phyloP scores from a whole-genome alignment of 306 rosid genomes.

The Fagus sylvatica region DNA sequence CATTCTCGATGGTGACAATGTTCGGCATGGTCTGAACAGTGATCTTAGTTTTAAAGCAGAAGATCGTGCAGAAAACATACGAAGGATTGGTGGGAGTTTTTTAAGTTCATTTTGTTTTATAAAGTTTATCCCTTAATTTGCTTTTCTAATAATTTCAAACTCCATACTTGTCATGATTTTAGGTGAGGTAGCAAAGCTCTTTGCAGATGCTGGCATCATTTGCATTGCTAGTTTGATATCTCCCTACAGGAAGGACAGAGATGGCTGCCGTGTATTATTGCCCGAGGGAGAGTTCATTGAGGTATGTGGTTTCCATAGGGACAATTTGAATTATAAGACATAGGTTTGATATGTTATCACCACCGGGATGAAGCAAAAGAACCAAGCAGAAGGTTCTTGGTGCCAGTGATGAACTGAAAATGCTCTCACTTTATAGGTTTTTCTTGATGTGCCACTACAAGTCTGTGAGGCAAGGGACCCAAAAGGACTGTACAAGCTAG shows the following conservation, averaged over 20 bases:
- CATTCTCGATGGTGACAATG: constrained; percentile 94
- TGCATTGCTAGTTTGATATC: constrained; percentile 93
- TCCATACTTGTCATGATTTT: constrained; percentile 24
- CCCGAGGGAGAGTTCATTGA: constrained; percentile 88
- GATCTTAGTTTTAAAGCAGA: constrained; percentile 88
- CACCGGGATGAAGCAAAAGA: constrained; percentile 9
- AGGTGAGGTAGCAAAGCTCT: constrained; percentile 98
- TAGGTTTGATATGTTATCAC: constrained; percentile 17
- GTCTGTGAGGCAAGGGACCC: constrained; percentile 93
- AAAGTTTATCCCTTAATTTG: not conserved
- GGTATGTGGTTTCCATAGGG: constrained; percentile 43
- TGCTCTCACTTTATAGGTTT: constrained; percentile 62
- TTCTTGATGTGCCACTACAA: constrained; percentile 78
- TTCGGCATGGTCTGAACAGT: constrained; percentile 88
- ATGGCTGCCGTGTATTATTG: constrained; percentile 79
- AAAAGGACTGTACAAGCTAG: constrained; percentile 94
- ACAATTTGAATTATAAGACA: constrained; percentile 11
- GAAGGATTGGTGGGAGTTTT: constrained; percentile 73
- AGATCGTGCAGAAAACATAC: constrained; percentile 92
- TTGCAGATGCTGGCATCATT: constrained; percentile 96
- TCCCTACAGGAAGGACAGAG: constrained; percentile 87
- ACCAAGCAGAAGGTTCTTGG: constrained; percentile 27
- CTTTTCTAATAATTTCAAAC: constrained; percentile 8
- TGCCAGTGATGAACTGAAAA: not conserved
- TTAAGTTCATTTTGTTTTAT: not conserved